Base-by-base conservation (phyloP, 495 filamentous ascomycete genomes). In the Glutinoglossum americanum region DNA sequence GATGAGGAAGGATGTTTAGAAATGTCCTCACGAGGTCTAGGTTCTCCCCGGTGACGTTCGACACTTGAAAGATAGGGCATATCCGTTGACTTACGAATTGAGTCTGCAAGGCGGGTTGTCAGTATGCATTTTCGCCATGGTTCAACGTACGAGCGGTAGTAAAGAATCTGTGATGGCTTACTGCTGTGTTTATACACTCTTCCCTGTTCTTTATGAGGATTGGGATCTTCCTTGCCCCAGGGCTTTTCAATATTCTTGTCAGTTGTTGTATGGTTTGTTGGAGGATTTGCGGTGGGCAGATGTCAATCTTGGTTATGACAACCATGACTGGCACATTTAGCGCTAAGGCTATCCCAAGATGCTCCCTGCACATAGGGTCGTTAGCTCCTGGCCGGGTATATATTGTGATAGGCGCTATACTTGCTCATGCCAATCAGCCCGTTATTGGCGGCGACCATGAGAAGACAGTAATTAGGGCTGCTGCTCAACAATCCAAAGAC, bases 391-490 rank as follows among this genome's bases (percentile, higher is more conserved):
- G 44, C 27, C 19, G 44, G 8, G 15, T 28, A 17, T 9, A 32
- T 58, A 30, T n/a, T 30, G 23, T 1, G 13, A 32, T 25, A 35
- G 23, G 44, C 1, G 45, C 11, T 67, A 35, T 62, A 73, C 72
- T 92, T 93, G 69, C 85, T 89, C 92, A 98, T 98, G 7, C 92
- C 92, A 60, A 97, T 87, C 21, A 98, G 72, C 17, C 92, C 92
- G 65, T 97, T 98, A 65, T 98, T 98, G 32, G 92, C 92, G 6
- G 93, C 92, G 6, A 98, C 93, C 92, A 98, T 98, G 39, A 98
- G 79, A 47, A 98, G 70, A 69, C 93, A 96, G 73, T 96, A 98
- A 64, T 97, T 94, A 3, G 92, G 92, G 71, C 87, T 93, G 72
- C 87, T 92, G 64, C 87, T 92, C 44, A 98, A 69, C 60, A 98